Conservation (phyloP, 139 green algal species). For the Chloropicon primus region DNA sequence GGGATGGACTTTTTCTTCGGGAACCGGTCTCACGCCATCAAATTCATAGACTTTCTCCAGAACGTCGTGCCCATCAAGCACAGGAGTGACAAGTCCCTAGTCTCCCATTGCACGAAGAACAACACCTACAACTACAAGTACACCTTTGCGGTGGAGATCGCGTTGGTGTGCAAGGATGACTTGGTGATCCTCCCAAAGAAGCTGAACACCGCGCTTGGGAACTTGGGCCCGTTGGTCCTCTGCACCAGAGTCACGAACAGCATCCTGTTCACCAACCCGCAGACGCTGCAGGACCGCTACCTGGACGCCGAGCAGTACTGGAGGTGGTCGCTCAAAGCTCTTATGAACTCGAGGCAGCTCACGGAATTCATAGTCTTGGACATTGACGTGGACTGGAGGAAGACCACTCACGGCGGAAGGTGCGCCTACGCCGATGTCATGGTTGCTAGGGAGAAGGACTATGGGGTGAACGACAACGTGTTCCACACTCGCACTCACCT, state of each 20-base stretch:
- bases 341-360: conserved; percentile 52
- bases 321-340: conserved; percentile 41
- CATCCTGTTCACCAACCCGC: conserved; percentile 71
- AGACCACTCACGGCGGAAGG: background rate
- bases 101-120: conserved; percentile 85
- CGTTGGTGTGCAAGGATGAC: conserved; percentile 82
- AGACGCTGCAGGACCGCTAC: conserved; percentile 52
- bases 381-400: conserved; percentile 37
- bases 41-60: conserved; percentile 92
- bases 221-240: conserved; percentile 77
- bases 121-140: conserved; percentile 98
- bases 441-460: conserved; percentile 69
- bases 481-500: conserved; percentile 69
- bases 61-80: conserved; percentile 21
- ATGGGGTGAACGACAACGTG: conserved; percentile 76
- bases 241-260: conserved; percentile 66
- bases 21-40: conserved; percentile 64
- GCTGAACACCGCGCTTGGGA: conserved; percentile 44
- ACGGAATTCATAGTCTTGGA: conserved; percentile 85
- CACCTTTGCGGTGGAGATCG: conserved; percentile 93
- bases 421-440: conserved; percentile 28
- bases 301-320: conserved; percentile 61
- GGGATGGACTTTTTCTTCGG: conserved; percentile 94
- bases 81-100: conserved; percentile 88
- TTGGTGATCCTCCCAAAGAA: conserved; percentile 78